Evolutionary conservation across 129 eudicot species (phyloP), one percentile per base, ranked within the genome.

Genomic region (Apium graveolens): DNA sequence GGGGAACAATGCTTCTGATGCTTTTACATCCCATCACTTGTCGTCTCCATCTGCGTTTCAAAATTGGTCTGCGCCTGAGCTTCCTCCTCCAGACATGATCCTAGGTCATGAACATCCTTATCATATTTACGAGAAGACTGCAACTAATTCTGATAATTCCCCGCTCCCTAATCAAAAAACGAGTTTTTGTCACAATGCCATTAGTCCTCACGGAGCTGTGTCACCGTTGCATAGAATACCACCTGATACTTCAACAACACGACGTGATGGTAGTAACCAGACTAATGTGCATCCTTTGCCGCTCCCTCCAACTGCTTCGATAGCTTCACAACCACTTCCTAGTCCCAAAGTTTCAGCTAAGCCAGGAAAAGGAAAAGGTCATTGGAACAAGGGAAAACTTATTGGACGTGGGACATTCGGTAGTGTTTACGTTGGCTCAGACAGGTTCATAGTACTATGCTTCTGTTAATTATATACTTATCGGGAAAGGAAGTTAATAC

Each of bases 371-470:
- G 71, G 62, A 17, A 87, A 86, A 63, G 39, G 86, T 74, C 88
- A 82, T 70, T 95, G 99, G 99, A 83, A 81, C 73, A 95, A 92
- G 83, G 99, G 99, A 77, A 95, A 95, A 87, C 99, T 90, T 68
- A 88, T 96, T 74, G 99, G 99, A n/a, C 90, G 97, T 71, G 99
- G 99, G 39, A 90, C 99, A 11, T 96, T 96, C 81, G 99, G 99
- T 83, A 88, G 91, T 78, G 97, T 96, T 60, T 96, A 90, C 82
- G 91, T 92, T 76, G 99, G 97, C 79, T 90, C 95, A 70, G 90
- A 96, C 81, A 83, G 88, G 99, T 95, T 71, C 71, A 78, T 72
- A 53, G 21, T 12, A 26, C 70, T 74, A 16, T 29, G 77, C 14
- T n/a, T 73, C 20, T 27, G 77, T 27, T 74, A 7, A 13, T n/a